Base-by-base conservation (phyloP, 192 early-diverging fungal genomes). In the Umbelopsis sp. region DNA sequence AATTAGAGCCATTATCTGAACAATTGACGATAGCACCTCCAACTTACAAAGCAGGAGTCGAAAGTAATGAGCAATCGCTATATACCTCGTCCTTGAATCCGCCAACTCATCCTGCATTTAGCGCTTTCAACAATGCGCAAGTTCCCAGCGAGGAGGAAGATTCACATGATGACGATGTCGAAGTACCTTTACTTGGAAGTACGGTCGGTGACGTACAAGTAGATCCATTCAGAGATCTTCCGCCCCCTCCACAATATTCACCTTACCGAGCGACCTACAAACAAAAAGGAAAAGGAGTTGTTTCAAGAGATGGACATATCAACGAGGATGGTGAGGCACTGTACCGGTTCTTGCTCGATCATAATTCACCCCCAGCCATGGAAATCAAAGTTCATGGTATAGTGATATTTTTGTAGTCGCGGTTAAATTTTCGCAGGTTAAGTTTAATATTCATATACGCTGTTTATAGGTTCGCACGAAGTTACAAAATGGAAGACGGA, bases 321-420 rank as follows among this genome's bases (percentile, higher is more conserved):
- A 80, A 80, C 47, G 25, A 68, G 8, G 75, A 80, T 45, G 69
- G 71, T 11, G 79, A 80, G 52, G 79, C 79, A 43, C 50, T 80
- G 0, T 45, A 62, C 5, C 75, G 76, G 21, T 80, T 80, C 21
- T 43, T 80, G 54, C 43, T 68, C 22, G 68, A 75, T 8, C 78
- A 80, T 31, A 76, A 80, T 56, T 73, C 54, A 0, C 51, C 56
- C 10, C 78, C 78, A 11, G 45, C 47, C 14, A 75, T 80, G 73
- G 25, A 41, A n/a, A 52, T 80, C 43, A 53, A 72, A 45, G 74
- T 78, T 59, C 68, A 67, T 68, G 77, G 77, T 72, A 71, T 43
- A 12, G 25, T n/a, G 32, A 11, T 41, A 11, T 26, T 2, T 36
- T 24, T 22, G 38, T 12, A 8, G 2, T 0, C 2, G n/a, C n/a